Percentiles rank a stretch among this genome's conserved stretches.
Evolutionary conservation across 805 yeast species (phyloP).

Genomic region (Metschnikowia kunwiensis): DNA sequence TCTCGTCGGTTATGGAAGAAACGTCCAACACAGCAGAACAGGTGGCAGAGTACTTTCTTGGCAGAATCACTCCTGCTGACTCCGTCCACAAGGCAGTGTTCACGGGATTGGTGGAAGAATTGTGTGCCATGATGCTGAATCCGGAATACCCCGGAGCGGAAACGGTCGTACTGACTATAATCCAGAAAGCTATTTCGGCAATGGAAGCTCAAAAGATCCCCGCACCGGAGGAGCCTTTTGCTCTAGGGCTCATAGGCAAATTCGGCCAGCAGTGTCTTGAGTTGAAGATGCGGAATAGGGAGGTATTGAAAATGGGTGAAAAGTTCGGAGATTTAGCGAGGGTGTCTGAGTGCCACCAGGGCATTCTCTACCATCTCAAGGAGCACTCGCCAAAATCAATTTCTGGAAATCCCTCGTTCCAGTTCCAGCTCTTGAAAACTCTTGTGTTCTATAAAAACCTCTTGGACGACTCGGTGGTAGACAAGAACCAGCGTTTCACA

Average conservation of each 20-base stretch:
- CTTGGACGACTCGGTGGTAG: not conserved
- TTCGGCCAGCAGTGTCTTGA: slow-evolving; percentile 9
- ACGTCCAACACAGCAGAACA: slow-evolving; percentile 2
- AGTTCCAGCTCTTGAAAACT: slow-evolving; percentile 11
- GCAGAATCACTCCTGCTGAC: slow-evolving; percentile 7
- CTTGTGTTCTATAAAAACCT: slow-evolving; percentile 1
- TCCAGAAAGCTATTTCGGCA: slow-evolving; percentile 1
- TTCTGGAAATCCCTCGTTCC: not conserved
- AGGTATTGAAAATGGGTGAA: not conserved
- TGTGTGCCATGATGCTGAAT: slow-evolving; percentile 43
- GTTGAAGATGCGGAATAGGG: not conserved
- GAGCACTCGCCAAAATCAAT: slow-evolving; percentile 1
- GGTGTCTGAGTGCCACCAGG: not conserved
- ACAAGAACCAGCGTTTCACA: not conserved
- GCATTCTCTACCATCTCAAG: slow-evolving; percentile 5
- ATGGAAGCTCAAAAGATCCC: slow-evolving; percentile 4
- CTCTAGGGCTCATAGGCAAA: slow-evolving; percentile 9
- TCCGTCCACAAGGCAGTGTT: slow-evolving; percentile 8
- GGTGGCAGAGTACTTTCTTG: slow-evolving; percentile 10
- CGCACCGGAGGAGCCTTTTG: slow-evolving; percentile 10
- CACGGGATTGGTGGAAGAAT: slow-evolving; percentile 49
- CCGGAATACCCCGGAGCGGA: slow-evolving; percentile 69
- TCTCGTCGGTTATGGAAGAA: slow-evolving; percentile 1
- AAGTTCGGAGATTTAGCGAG: not conserved
- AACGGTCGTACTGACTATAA: slow-evolving; percentile 1